Conservation (phyloP, 345 rosid genomes). For the Noccaea bulbosa region DNA sequence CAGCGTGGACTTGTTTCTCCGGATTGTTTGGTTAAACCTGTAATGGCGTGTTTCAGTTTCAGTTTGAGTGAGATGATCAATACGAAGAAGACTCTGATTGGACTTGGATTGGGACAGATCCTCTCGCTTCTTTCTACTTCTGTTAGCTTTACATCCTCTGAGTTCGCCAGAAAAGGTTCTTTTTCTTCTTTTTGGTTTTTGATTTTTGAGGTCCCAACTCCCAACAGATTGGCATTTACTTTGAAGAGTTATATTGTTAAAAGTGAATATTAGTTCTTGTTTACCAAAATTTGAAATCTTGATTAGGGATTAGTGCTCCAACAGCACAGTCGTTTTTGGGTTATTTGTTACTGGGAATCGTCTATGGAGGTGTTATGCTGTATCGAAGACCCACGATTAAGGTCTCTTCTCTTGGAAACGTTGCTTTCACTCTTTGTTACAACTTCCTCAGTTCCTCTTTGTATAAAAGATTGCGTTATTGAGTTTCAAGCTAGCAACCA, state of each 20-base stretch:
- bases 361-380: slow-evolving; percentile 62
- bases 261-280: not conserved
- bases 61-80: slow-evolving; percentile 42
- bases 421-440: slow-evolving; percentile 5
- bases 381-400: slow-evolving; percentile 52
- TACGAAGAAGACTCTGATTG: slow-evolving; percentile 60
- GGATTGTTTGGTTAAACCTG: not conserved
- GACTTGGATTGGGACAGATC: slow-evolving; percentile 79
- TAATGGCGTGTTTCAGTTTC: slow-evolving; percentile 38
- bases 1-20: not conserved
- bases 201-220: not conserved
- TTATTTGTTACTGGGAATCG: slow-evolving; percentile 51
- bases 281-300: not conserved
- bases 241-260: too few relatives aligned
- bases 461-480: not conserved
- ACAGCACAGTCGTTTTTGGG: slow-evolving; percentile 61
- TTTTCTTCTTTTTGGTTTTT: not conserved
- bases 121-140: slow-evolving; percentile 67
- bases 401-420: slow-evolving; percentile 40
- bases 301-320: slow-evolving; percentile 59
- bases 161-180: slow-evolving; percentile 69
- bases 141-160: slow-evolving; percentile 55
- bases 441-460: too few relatives aligned
- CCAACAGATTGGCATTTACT: not conserved
- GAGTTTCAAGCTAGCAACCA: not conserved